Percentiles rank a stretch among this genome's conserved stretches.
Evolutionary conservation across 2,329 filamentous ascomycete genomes (phyloP).

Genomic region (Setomelanomma holmii): DNA sequence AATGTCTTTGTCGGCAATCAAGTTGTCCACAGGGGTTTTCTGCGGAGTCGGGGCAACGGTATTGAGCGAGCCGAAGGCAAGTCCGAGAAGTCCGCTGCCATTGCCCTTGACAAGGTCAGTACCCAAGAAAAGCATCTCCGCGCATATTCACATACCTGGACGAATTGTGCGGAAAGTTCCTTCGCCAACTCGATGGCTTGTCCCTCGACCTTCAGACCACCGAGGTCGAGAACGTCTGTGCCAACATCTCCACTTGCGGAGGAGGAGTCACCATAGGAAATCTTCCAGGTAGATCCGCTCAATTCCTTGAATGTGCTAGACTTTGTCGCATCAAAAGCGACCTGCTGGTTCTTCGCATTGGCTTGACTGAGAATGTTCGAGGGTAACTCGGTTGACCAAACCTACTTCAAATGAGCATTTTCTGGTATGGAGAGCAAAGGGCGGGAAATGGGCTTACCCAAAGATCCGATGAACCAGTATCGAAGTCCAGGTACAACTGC

Average conservation of each 20-base stretch:
- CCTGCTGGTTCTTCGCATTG: slow-evolving; percentile 45
- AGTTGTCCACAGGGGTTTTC: slow-evolving; percentile 71
- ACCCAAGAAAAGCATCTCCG: not conserved
- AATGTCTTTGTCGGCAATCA: slow-evolving; percentile 65
- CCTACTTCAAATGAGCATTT: slow-evolving; percentile 54
- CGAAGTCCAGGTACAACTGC: slow-evolving; percentile 67
- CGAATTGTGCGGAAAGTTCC: slow-evolving; percentile 65
- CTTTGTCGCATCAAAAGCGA: slow-evolving; percentile 66
- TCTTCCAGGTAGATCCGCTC: slow-evolving; percentile 65
- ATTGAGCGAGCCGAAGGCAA: slow-evolving; percentile 71
- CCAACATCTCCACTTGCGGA: slow-evolving; percentile 70
- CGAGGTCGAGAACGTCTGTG: slow-evolving; percentile 67
- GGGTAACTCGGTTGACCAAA: slow-evolving; percentile 67
- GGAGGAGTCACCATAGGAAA: slow-evolving; percentile 73
- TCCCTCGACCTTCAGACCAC: slow-evolving; percentile 65
- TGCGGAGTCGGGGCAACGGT: slow-evolving; percentile 64
- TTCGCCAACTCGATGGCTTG: slow-evolving; percentile 72
- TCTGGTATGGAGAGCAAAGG: too few relatives aligned
- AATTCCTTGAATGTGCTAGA: slow-evolving; percentile 66
- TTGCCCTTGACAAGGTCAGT: slow-evolving; percentile 41
- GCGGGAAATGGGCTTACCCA: slow-evolving; percentile 56
- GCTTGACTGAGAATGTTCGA: slow-evolving; percentile 52
- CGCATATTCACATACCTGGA: slow-evolving; percentile 29
- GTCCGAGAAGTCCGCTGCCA: slow-evolving; percentile 71
- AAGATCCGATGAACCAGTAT: slow-evolving; percentile 74